Base-by-base conservation (phyloP, 176 grass and related monocot genomes). In the Triticum turgidum region DNA sequence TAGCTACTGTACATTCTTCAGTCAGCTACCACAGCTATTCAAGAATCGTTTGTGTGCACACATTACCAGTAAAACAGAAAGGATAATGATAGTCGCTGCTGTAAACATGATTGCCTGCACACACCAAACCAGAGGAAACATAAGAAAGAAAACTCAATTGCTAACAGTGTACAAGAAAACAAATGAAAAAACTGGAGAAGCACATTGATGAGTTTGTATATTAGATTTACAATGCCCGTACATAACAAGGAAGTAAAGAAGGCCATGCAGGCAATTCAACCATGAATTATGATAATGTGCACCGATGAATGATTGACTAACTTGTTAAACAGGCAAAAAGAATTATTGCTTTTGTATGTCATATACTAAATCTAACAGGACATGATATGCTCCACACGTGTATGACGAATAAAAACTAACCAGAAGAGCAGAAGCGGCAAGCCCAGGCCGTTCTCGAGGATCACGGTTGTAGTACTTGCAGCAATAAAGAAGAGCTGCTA, bases 391-490 rank as follows among this genome's bases (percentile, higher is more conserved):
- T 65, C 22, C 41, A 32, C 49, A 69, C 24, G 27, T 51, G 73
- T 73, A 4, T 30, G 49, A 29, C 11, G 65, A 63, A 30, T 7
- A 62, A 34, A 88, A 20, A 95, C 88, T 94, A 82, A 99, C 97
- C 89, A 92, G 71, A 86, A 96, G 64, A 61, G 94, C 71, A 81
- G 87, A 88, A 88, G 97, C 97, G 74, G 89, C 79, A 61, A 99
- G 92, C n/a, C 97, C 97, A 92, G 94, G 76, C 65, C 97, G 94
- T 61, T 99, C 97, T 65, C 97, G 97, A 69, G 97, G 97, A 87
- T 96, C 94, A 22, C 89, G 87, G 67, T 99, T 73, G 73, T 99
- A 99, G 83, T 96, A 96, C 86, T 96, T 94, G 88, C 87, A 90
- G 35, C 91, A 85, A 88, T 99, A 95, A 73, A 99, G 82, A 86